Evolutionary conservation across 371 early-diverging fungal genomes (phyloP).

Genomic region (Capniomyces stellatus): DNA sequence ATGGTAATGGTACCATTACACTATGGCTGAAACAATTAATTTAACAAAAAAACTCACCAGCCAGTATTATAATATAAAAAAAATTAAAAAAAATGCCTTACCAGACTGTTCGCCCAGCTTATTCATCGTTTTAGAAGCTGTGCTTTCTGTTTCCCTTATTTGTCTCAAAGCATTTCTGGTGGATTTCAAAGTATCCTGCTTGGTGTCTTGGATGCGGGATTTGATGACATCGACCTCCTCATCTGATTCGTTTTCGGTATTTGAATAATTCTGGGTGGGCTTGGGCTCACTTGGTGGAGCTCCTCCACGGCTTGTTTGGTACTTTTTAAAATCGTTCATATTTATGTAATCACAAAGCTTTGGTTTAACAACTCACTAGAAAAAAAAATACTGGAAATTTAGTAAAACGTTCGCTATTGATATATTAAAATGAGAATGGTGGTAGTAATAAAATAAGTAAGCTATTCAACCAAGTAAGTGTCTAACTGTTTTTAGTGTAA

Average conservation of each 20-base stretch:
- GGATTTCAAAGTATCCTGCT: constrained; percentile 52
- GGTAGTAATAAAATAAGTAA: too few species aligned
- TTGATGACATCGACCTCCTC: constrained; percentile 39
- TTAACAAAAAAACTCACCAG: too few species aligned
- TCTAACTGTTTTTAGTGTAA: too few species aligned
- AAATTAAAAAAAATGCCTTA: too few species aligned
- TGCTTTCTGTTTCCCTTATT: constrained; percentile 40
- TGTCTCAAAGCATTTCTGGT: constrained; percentile 50
- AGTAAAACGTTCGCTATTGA: neutral
- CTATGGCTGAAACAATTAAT: too few species aligned
- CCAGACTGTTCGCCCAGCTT: constrained; percentile 28
- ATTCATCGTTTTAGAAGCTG: constrained; percentile 39
- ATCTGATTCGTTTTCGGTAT: constrained; percentile 28
- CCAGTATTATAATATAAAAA: too few species aligned
- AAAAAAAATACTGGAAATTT: neutral
- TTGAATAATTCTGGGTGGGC: neutral
- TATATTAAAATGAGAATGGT: too few species aligned
- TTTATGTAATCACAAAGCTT: neutral
- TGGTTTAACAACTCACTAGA: neutral
- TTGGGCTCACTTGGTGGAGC: neutral
- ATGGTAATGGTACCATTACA: too few species aligned
- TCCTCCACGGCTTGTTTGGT: neutral
- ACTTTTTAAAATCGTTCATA: constrained; percentile 2
- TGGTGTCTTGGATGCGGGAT: constrained; percentile 41
- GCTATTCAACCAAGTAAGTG: too few species aligned